A percentile compares a stretch with the other conserved stretches of the same genome.
Evolutionary conservation across 2,329 filamentous ascomycete species (phyloP).

Genomic region (Xylariaceae sp.): DNA sequence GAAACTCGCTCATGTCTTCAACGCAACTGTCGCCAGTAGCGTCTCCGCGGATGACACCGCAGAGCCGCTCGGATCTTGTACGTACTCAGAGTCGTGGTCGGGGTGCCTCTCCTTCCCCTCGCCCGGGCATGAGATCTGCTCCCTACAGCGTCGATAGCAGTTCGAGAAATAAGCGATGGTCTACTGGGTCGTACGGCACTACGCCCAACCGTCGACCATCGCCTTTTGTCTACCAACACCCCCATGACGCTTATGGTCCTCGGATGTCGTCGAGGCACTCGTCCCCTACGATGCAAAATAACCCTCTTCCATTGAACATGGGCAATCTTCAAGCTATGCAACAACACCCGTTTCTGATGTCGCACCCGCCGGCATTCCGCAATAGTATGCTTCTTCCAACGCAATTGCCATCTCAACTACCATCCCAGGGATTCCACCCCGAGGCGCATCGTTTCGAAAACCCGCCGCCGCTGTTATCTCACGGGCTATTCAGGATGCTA

Average conservation of each 20-base stretch:
- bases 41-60: conserved; percentile 67
- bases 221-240: conserved; percentile 65
- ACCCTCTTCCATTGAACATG: conserved; percentile 55
- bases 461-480: conserved; percentile 66
- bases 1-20: conserved; percentile 71
- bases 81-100: conserved; percentile 68
- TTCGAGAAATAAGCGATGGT: conserved; percentile 73
- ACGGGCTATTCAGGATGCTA: conserved; percentile 72
- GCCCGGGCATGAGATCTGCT: conserved; percentile 67
- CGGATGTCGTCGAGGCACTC: conserved; percentile 58
- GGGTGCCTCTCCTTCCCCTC: conserved; percentile 68
- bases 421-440: conserved; percentile 52
- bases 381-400: conserved; percentile 64
- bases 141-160: conserved; percentile 71
- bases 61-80: conserved; percentile 63
- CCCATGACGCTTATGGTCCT: conserved; percentile 62
- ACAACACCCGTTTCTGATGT: conserved; percentile 59
- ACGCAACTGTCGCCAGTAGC: conserved; percentile 73
- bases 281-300: conserved; percentile 51
- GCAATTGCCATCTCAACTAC: conserved; percentile 49
- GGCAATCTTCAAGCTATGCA: conserved; percentile 58
- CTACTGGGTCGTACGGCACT: conserved; percentile 71
- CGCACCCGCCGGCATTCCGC: conserved; percentile 55
- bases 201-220: conserved; percentile 57
- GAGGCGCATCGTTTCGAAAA: conserved; percentile 59